phyloP scores from a whole-genome alignment of 2,329 filamentous ascomycete genomes.

The Cucurbitaria berberidis region DNA sequence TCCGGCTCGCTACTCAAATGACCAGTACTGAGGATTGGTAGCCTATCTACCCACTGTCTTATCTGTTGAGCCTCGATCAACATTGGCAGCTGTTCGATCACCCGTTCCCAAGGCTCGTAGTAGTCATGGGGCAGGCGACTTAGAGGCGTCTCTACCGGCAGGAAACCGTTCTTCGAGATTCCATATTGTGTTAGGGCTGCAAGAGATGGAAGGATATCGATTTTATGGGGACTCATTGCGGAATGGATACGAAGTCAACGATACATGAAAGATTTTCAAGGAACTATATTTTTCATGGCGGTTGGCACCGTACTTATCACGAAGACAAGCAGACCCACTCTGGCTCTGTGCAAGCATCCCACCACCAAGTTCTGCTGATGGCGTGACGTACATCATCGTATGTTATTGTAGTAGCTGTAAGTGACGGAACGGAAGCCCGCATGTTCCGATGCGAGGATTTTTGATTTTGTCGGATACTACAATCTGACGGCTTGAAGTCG shows the following conservation, averaged over 20 bases:
- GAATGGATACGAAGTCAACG: background rate
- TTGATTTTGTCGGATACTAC: background rate
- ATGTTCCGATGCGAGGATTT: background rate
- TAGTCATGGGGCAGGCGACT: slow-evolving; percentile 77
- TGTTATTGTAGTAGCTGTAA: background rate
- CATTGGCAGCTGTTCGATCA: slow-evolving; percentile 76
- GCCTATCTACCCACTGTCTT: slow-evolving; percentile 71
- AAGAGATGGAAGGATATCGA: slow-evolving; percentile 29
- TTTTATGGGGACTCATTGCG: slow-evolving; percentile 38
- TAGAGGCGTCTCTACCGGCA: slow-evolving; percentile 75
- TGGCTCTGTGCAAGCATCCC: background rate
- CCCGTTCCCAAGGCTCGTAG: slow-evolving; percentile 86
- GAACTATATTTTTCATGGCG: slow-evolving; percentile 11
- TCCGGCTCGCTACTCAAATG: slow-evolving; percentile 78
- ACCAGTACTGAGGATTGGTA: slow-evolving; percentile 76
- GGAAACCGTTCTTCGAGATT: slow-evolving; percentile 79
- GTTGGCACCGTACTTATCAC: slow-evolving; percentile 28
- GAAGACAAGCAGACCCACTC: slow-evolving; percentile 1
- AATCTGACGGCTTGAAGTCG: background rate
- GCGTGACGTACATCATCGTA: background rate
- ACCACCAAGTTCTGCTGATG: background rate
- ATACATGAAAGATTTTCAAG: background rate
- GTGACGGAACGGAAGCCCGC: slow-evolving; percentile 10
- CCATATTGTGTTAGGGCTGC: slow-evolving; percentile 71
- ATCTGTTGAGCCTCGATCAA: slow-evolving; percentile 77